Evolutionary conservation across 2,329 filamentous ascomycete species (phyloP).

Genomic region (Penicillium sp.): DNA sequence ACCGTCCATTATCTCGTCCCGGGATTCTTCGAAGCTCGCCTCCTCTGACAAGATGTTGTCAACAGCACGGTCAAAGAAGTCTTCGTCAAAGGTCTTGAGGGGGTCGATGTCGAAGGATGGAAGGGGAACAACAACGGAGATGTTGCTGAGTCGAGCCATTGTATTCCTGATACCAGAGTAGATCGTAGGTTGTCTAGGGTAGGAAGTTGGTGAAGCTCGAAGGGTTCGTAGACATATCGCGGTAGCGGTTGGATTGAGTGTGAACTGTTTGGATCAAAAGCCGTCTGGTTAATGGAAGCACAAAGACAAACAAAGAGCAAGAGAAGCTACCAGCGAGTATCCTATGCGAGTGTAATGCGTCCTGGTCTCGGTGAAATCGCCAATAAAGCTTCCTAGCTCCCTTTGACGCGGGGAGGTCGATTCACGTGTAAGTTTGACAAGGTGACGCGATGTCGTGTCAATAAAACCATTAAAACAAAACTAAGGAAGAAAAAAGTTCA

Average conservation of each 20-base stretch:
- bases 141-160: neutral
- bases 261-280: neutral
- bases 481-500: neutral
- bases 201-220: neutral
- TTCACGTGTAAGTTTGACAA: neutral
- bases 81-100: slow-evolving; percentile 26
- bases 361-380: neutral
- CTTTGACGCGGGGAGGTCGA: neutral
- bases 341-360: neutral
- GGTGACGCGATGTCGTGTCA: neutral
- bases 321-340: neutral
- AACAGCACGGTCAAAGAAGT: slow-evolving; percentile 18
- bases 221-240: slow-evolving; percentile 1
- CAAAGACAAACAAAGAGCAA: neutral
- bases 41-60: slow-evolving; percentile 30
- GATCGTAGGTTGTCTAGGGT: neutral
- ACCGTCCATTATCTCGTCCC: neutral
- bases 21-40: slow-evolving; percentile 17
- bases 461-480: neutral
- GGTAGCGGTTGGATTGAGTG: neutral
- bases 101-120: slow-evolving; percentile 19
- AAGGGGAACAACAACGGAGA: slow-evolving; percentile 23
- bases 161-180: neutral
- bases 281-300: neutral
- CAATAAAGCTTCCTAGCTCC: neutral